Evolutionary conservation across 177 flowering plant species (phyloP).

Genomic region (Vitis hybrid): DNA sequence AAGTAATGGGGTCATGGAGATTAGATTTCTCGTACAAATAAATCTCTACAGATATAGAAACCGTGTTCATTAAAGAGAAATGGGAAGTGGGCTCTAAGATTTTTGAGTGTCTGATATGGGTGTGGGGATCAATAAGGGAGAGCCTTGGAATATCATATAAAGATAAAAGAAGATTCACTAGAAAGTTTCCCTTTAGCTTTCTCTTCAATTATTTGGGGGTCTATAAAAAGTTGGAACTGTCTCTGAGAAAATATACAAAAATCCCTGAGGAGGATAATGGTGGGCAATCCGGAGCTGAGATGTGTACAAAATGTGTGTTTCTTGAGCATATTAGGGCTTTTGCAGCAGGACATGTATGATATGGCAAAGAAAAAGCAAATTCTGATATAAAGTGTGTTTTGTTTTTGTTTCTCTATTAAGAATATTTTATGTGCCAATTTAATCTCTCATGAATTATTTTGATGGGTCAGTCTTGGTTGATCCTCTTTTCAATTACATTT

Average conservation of each 20-base stretch:
- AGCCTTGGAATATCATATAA: not conserved
- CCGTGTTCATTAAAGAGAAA: constrained; percentile 1
- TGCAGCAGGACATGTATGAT: no score
- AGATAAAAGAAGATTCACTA: constrained; percentile 6
- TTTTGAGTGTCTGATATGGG: constrained; percentile 16
- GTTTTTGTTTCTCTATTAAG: no score
- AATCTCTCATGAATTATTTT: no score
- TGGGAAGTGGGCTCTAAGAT: constrained; percentile 13
- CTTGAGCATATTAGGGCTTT: not conserved
- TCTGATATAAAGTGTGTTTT: no score
- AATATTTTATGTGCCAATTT: no score
- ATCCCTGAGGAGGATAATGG: not conserved
- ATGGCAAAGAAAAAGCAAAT: no score
- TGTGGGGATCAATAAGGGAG: no score
- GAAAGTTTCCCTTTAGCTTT: constrained; percentile 16
- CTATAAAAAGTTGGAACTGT: not conserved
- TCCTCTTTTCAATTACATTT: no score
- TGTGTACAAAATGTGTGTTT: not conserved
- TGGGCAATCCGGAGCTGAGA: not conserved
- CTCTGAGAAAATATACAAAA: not conserved
- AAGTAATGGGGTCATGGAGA: constrained; percentile 11
- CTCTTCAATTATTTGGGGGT: constrained; percentile 12
- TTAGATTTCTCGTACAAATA: constrained; percentile 9
- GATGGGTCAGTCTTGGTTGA: no score
- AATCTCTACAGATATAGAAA: constrained; percentile 9